Evolutionary conservation across 2,329 filamentous ascomycete species (phyloP), one percentile per base, ranked within the genome.

Genomic region (Aspergillus tamarii): DNA sequence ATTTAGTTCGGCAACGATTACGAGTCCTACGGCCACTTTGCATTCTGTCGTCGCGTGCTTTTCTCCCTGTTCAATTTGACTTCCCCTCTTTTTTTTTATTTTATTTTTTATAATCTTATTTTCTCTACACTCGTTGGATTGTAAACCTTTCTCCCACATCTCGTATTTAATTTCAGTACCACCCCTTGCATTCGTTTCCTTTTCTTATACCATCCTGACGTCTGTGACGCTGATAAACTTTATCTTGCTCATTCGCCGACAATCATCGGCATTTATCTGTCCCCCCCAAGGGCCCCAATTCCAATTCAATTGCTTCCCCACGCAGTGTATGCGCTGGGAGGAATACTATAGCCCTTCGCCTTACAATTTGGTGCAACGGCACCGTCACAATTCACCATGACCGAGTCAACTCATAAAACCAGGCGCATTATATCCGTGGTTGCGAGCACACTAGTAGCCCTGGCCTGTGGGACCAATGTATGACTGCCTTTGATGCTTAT

Each of bases 391-490:
- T 55, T 57, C 54, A 46, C 66, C 50, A 76, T 78, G 74, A 53
- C 74, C 61, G 68, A 65, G 39, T 71, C 73, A 60, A 57, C 64
- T 55, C 66, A 73, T 61, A 74, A 71, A 62, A 73, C 74, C 59
- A 89, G 88, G 66, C 91, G 94, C 70, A 84, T 96, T 60, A 80
- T 95, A 62, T 94, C 94, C 68, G 94, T 94, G 71, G 82, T 94
- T 63, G 93, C 94, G 57, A 93, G 93, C 32, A 97, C 93, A 19
- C 77, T 88, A 67, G 93, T 97, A 66, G 89, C 94, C 19, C 84
- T 98, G 64, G 93, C 94, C 65, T 97, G 94, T 77, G 95, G 95
- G 65, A 96, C 94, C 67, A 97, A 97, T 78, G 93, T 96, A 80
- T 59, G 74, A 34, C 16, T 52, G 58, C 48, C 45, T n/a, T 16